phyloP scores from a whole-genome alignment of 257 asterid species.

The Nicotiana paniculata region DNA sequence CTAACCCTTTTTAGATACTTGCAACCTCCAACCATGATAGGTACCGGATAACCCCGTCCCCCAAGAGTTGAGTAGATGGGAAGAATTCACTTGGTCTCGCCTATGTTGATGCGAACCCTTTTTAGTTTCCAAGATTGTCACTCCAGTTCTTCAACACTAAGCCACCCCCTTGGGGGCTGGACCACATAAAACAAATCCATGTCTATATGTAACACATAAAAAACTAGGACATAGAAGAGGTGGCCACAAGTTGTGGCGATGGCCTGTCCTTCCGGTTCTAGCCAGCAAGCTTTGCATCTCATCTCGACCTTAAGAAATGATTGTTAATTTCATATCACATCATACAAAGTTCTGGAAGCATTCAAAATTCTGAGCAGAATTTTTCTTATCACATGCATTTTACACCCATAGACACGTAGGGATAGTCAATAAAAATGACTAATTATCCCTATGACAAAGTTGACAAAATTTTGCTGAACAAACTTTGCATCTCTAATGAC shows the following conservation, averaged over 20 bases:
- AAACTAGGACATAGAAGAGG: slow-evolving; percentile 67
- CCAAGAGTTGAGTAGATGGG: background rate
- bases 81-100: background rate
- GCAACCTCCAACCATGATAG: background rate
- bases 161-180: background rate
- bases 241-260: slow-evolving; percentile 93
- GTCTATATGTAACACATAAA: slow-evolving; percentile 9
- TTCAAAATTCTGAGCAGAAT: background rate
- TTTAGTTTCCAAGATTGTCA: background rate
- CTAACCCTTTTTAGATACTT: background rate
- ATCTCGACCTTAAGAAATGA: slow-evolving; percentile 31
- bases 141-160: background rate
- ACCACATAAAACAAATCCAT: background rate
- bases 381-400: background rate
- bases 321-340: background rate
- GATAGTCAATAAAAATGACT: background rate
- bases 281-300: slow-evolving; percentile 98
- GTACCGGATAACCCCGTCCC: background rate
- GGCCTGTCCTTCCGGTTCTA: slow-evolving; percentile 90
- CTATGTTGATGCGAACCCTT: background rate
- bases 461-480: background rate
- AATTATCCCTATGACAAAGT: background rate
- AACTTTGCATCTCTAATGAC: background rate
- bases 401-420: background rate
- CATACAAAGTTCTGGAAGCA: background rate